These are phyloP conservation scores for Pholiota conissans DNA, from an alignment of 768 basidiomycete species.

Conservation along the genomic window DNA sequence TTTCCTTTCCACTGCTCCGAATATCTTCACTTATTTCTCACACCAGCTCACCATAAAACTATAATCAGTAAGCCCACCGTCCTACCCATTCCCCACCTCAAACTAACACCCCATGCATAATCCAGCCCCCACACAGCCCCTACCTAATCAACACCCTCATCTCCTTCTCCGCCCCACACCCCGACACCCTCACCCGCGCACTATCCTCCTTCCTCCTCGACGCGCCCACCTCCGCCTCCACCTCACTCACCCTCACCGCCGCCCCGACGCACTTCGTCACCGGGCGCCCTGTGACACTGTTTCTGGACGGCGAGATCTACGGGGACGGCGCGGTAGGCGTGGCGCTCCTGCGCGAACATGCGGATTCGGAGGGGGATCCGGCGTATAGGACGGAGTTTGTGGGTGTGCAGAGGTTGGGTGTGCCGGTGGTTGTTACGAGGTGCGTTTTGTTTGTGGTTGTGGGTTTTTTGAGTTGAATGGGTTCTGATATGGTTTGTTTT, in stretches of 20 bases:
- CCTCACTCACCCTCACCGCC: constrained; percentile 64
- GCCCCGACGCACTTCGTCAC: constrained; percentile 81
- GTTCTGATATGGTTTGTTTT: too few relatives aligned
- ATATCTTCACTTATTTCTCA: too few relatives aligned
- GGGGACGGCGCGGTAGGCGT: constrained; percentile 73
- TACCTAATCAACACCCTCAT: constrained; percentile 33
- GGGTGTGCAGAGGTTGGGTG: constrained; percentile 44
- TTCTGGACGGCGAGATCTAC: constrained; percentile 52
- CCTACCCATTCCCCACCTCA: too few relatives aligned
- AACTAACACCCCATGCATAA: too few relatives aligned
- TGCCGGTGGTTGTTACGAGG: constrained; percentile 55
- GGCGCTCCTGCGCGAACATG: constrained; percentile 32
- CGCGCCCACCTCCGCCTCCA: constrained; percentile 40
- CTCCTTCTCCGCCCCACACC: constrained; percentile 19
- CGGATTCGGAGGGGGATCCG: background rate
- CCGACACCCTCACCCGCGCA: constrained; percentile 17
- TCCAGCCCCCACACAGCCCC: constrained; percentile 27
- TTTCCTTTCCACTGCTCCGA: too few relatives aligned
- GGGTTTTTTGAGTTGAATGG: too few relatives aligned
- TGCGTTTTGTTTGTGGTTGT: too few relatives aligned
- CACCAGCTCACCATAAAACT: too few relatives aligned
- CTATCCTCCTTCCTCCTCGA: constrained; percentile 41
- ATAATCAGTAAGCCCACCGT: too few relatives aligned
- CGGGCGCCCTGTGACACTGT: constrained; percentile 70
- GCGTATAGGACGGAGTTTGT: constrained; percentile 30